Conservation (phyloP, 345 rosid species). For the Carallia brachiata region DNA sequence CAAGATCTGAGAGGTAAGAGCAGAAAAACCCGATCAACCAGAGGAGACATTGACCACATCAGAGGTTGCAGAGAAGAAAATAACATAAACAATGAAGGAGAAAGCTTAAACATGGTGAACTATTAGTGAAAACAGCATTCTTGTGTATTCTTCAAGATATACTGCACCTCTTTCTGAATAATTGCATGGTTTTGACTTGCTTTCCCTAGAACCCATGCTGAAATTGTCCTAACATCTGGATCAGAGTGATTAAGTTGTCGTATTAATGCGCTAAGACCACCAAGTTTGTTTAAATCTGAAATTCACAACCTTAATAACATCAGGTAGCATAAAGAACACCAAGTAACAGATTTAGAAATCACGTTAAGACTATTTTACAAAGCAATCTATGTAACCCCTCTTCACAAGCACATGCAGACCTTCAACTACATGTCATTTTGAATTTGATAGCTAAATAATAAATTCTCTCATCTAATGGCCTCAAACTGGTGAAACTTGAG, state of each 20-base stretch:
- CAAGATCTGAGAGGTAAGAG: conserved; percentile 52
- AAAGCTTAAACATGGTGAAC: background rate
- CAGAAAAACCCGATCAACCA: background rate
- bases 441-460: too few relatives aligned
- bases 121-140: background rate
- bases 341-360: background rate
- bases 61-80: background rate
- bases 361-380: too few relatives aligned
- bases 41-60: background rate
- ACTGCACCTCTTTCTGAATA: conserved; percentile 66
- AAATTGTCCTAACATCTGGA: conserved; percentile 58
- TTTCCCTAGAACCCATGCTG: conserved; percentile 95
- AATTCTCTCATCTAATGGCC: too few relatives aligned
- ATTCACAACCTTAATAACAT: conserved; percentile 2
- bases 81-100: background rate
- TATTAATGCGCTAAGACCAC: conserved; percentile 59
- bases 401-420: too few relatives aligned
- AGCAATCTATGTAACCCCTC: too few relatives aligned
- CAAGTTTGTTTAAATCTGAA: conserved; percentile 78
- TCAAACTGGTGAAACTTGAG: too few relatives aligned
- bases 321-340: background rate
- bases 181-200: conserved; percentile 86
- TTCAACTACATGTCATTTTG: too few relatives aligned
- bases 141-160: background rate
- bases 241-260: conserved; percentile 67